phyloP scores from a whole-genome alignment of 352 stramenopile genomes.

The Pythium periplocum region DNA sequence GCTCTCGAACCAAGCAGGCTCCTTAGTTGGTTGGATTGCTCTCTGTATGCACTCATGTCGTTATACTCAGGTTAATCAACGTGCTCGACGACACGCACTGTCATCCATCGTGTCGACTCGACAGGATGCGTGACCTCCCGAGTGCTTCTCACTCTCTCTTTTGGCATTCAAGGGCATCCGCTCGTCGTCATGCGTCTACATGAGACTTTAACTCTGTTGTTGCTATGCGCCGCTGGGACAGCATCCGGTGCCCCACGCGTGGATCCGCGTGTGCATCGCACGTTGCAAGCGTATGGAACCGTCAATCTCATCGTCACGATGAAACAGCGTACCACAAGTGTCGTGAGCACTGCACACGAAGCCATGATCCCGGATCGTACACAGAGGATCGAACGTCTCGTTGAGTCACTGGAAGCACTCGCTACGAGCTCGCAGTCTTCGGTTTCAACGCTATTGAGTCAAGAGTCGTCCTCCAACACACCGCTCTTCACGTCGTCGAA shows the following conservation, averaged over 20 bases:
- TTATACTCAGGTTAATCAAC: too few relatives aligned
- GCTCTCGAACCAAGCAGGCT: too few relatives aligned
- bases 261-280: slow-evolving; percentile 13
- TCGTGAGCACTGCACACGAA: slow-evolving; percentile 6
- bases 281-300: slow-evolving; percentile 11
- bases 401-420: background rate
- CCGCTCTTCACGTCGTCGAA: slow-evolving; percentile 6
- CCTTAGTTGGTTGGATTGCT: too few relatives aligned
- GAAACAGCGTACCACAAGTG: slow-evolving; percentile 1
- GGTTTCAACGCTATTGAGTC: background rate
- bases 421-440: background rate
- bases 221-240: too few relatives aligned
- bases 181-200: too few relatives aligned
- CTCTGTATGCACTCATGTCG: too few relatives aligned
- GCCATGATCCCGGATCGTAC: slow-evolving; percentile 2
- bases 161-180: too few relatives aligned
- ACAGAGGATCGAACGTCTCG: background rate
- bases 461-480: slow-evolving; percentile 2
- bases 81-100: too few relatives aligned
- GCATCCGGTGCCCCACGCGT: background rate
- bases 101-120: too few relatives aligned
- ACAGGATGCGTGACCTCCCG: too few relatives aligned
- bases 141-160: too few relatives aligned
- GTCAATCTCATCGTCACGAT: slow-evolving; percentile 23
- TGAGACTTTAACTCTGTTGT: too few relatives aligned